A percentile compares a stretch with the other conserved stretches of the same genome.
These are phyloP conservation scores for Fusarium phyllophilum DNA, from an alignment of 2,329 filamentous ascomycete species.

Conservation along the genomic window DNA sequence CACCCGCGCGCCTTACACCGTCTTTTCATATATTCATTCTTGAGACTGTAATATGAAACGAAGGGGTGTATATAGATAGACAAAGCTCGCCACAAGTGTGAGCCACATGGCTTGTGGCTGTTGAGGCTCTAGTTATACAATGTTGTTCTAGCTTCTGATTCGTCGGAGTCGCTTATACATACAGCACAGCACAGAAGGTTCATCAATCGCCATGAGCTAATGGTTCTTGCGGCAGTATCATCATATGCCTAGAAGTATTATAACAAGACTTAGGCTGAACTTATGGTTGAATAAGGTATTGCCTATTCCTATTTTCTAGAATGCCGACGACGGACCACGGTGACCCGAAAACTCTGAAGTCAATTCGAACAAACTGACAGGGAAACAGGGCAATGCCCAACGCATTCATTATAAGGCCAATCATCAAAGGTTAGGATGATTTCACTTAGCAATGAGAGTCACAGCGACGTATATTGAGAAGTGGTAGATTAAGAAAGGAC, in stretches of 20 bases:
- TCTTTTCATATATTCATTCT: conserved; percentile 30
- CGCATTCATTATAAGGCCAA: neutral
- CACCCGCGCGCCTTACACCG: conserved; percentile 21
- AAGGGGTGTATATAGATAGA: neutral
- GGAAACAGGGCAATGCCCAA: neutral
- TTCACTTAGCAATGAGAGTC: neutral
- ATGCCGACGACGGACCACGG: neutral
- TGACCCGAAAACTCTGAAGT: neutral
- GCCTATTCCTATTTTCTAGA: neutral
- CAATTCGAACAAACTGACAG: neutral
- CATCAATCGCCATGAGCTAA: neutral
- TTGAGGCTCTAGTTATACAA: neutral
- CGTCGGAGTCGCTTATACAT: neutral
- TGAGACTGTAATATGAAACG: neutral
- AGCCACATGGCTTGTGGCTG: neutral
- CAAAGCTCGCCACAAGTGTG: neutral
- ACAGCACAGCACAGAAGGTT: neutral
- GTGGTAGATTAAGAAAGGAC: conserved; percentile 7
- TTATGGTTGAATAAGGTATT: neutral
- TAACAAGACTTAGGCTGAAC: neutral
- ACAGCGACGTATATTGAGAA: neutral
- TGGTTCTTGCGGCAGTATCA: neutral
- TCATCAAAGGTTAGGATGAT: neutral
- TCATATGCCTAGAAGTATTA: neutral
- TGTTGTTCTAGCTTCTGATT: neutral